These are phyloP conservation scores for Apostasia ramifera DNA, from an alignment of 106 monocot species.

Conservation along the genomic window DNA sequence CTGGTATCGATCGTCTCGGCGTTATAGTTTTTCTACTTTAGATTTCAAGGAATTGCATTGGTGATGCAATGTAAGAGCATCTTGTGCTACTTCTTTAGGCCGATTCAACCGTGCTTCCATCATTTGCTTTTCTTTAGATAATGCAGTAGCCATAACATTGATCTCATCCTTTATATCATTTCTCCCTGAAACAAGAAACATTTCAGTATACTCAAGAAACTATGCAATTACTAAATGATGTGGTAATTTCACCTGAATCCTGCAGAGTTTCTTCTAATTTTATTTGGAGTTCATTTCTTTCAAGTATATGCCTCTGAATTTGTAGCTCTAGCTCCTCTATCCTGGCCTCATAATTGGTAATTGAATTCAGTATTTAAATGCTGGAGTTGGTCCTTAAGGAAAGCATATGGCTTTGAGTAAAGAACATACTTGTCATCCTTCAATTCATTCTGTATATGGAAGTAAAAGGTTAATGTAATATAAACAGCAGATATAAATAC, in stretches of 20 bases:
- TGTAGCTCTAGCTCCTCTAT: slow-evolving; percentile 66
- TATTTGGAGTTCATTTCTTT: slow-evolving; percentile 76
- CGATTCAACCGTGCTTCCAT: slow-evolving; percentile 82
- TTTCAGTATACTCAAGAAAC: slow-evolving; percentile 3
- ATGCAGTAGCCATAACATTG: slow-evolving; percentile 72
- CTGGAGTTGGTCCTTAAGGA: slow-evolving; percentile 61
- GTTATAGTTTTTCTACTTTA: slow-evolving; percentile 16
- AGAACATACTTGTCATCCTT: slow-evolving; percentile 78
- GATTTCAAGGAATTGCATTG: slow-evolving; percentile 49
- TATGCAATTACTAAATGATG: background rate
- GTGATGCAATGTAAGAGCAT: slow-evolving; percentile 51
- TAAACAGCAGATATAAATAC: slow-evolving; percentile 6
- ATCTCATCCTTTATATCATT: slow-evolving; percentile 96
- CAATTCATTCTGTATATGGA: slow-evolving; percentile 46
- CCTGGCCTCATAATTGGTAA: slow-evolving; percentile 43
- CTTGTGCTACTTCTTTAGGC: slow-evolving; percentile 65
- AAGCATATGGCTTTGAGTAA: slow-evolving; percentile 55
- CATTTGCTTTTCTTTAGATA: slow-evolving; percentile 87
- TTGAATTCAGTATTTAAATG: slow-evolving; percentile 62
- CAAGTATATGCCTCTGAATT: slow-evolving; percentile 55
- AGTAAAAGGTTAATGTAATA: slow-evolving; percentile 4
- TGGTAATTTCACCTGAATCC: slow-evolving; percentile 67
- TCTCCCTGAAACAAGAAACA: slow-evolving; percentile 36
- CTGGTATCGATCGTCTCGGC: too few species aligned
- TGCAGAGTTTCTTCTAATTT: slow-evolving; percentile 77